A percentile compares a stretch with the other conserved stretches of the same genome.
phyloP scores from a whole-genome alignment of 257 asterid genomes.

The Nicotiana benthamiana region DNA sequence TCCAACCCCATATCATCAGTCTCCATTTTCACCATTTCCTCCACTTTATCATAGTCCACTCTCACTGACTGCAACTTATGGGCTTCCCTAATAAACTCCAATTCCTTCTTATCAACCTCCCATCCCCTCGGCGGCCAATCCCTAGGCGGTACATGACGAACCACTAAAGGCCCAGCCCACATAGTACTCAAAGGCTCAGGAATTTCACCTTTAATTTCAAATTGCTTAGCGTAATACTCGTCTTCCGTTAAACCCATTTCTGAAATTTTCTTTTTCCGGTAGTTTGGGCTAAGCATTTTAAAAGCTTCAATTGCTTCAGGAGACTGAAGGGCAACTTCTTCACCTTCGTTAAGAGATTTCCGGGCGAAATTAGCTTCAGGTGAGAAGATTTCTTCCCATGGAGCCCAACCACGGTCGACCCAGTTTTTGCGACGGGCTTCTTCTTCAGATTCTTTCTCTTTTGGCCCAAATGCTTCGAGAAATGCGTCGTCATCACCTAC shows the following conservation, averaged over 20 bases:
- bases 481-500: constrained; percentile 75
- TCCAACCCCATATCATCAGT: constrained; percentile 50
- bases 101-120: constrained; percentile 70
- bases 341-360: constrained; percentile 83
- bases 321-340: constrained; percentile 78
- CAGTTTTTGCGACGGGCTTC: constrained; percentile 81
- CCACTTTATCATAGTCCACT: constrained; percentile 56
- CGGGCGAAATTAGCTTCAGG: constrained; percentile 89
- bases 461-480: constrained; percentile 59
- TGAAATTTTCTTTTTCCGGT: constrained; percentile 45
- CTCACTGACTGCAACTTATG: constrained; percentile 47
- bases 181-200: constrained; percentile 58
- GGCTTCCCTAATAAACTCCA: constrained; percentile 84
- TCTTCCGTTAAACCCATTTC: constrained; percentile 87
- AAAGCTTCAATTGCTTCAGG: constrained; percentile 89
- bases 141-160: constrained; percentile 71
- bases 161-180: constrained; percentile 81
- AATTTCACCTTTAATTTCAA: constrained; percentile 78
- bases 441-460: constrained; percentile 78
- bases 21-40: constrained; percentile 40
- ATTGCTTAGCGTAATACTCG: constrained; percentile 81
- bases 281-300: constrained; percentile 64
- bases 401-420: constrained; percentile 98
- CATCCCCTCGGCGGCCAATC: constrained; percentile 99
- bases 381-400: constrained; percentile 93